These are phyloP conservation scores for Hypoxylon sp. DNA, from an alignment of 2,329 filamentous ascomycete species.

Conservation along the genomic window DNA sequence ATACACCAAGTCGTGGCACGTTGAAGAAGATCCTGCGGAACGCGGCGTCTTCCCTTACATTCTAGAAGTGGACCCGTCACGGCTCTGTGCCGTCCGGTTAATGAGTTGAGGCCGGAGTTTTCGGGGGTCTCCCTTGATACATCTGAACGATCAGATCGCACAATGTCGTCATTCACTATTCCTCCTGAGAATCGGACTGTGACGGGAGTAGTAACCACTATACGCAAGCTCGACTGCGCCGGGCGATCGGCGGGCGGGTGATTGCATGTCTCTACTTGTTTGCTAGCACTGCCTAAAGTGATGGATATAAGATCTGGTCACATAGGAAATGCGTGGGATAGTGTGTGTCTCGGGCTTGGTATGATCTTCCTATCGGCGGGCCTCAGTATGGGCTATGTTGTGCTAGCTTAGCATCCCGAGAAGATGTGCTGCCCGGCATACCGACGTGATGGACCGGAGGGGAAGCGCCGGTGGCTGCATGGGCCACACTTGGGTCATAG, in stretches of 20 bases:
- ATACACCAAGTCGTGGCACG: conserved; percentile 23
- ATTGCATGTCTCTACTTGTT: conserved; percentile 8
- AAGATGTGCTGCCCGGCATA: conserved; percentile 18
- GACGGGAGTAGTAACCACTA: conserved; percentile 6
- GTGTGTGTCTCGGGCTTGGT: conserved; percentile 26
- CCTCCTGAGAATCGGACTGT: background rate
- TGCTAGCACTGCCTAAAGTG: background rate
- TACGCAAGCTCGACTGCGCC: background rate
- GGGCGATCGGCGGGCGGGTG: conserved; percentile 3
- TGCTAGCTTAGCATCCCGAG: conserved; percentile 24
- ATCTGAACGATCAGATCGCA: conserved; percentile 5
- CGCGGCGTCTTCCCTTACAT: conserved; percentile 12
- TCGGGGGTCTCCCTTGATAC: conserved; percentile 22
- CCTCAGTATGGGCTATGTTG: conserved; percentile 27
- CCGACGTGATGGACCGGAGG: conserved; percentile 20
- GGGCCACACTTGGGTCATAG: conserved; percentile 29
- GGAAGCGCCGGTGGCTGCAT: conserved; percentile 14
- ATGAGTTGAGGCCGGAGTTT: conserved; percentile 11
- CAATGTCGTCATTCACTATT: conserved; percentile 14
- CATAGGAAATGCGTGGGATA: conserved; percentile 15
- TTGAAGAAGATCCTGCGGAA: conserved; percentile 19
- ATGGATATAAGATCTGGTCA: conserved; percentile 11
- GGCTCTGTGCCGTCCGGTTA: conserved; percentile 26
- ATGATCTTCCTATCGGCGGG: conserved; percentile 13
- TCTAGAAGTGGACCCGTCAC: conserved; percentile 13